These are phyloP conservation scores for Arthrinium puccinioides DNA, from an alignment of 2,329 filamentous ascomycete genomes.

Conservation along the genomic window DNA sequence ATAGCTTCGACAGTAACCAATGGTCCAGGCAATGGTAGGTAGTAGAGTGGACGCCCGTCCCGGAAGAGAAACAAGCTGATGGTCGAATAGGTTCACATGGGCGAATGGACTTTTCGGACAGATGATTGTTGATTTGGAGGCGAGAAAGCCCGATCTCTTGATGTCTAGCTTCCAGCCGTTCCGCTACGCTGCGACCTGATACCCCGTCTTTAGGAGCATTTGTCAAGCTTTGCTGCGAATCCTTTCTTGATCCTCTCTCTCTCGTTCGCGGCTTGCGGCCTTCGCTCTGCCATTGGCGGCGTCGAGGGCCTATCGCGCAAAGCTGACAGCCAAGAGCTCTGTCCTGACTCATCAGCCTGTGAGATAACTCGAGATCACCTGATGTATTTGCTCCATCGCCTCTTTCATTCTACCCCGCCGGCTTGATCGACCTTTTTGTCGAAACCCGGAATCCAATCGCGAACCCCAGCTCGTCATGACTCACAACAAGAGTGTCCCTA, in stretches of 20 bases:
- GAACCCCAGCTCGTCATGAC: too few relatives aligned
- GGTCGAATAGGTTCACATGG: slow-evolving; percentile 48
- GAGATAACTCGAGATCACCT: too few relatives aligned
- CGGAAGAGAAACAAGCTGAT: neutral
- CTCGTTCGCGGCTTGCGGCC: neutral
- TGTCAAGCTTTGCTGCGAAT: too few relatives aligned
- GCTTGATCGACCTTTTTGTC: too few relatives aligned
- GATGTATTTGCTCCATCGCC: too few relatives aligned
- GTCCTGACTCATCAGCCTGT: too few relatives aligned
- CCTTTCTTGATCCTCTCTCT: neutral
- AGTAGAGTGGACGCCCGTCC: neutral
- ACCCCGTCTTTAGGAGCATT: too few relatives aligned
- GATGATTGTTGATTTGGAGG: slow-evolving; percentile 43
- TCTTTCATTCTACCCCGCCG: too few relatives aligned
- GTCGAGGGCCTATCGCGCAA: too few relatives aligned
- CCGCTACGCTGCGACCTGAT: neutral
- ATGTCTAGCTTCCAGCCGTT: slow-evolving; percentile 37
- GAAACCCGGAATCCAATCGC: too few relatives aligned
- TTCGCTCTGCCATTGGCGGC: neutral
- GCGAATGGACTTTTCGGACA: slow-evolving; percentile 27
- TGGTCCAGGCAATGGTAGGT: slow-evolving; percentile 33
- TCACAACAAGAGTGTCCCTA: too few relatives aligned
- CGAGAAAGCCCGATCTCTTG: slow-evolving; percentile 62
- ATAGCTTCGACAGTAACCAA: slow-evolving; percentile 25
- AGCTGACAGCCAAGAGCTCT: too few relatives aligned